Evolutionary conservation across 2,329 filamentous ascomycete genomes (phyloP).

Genomic region (Geosmithia putterillii): DNA sequence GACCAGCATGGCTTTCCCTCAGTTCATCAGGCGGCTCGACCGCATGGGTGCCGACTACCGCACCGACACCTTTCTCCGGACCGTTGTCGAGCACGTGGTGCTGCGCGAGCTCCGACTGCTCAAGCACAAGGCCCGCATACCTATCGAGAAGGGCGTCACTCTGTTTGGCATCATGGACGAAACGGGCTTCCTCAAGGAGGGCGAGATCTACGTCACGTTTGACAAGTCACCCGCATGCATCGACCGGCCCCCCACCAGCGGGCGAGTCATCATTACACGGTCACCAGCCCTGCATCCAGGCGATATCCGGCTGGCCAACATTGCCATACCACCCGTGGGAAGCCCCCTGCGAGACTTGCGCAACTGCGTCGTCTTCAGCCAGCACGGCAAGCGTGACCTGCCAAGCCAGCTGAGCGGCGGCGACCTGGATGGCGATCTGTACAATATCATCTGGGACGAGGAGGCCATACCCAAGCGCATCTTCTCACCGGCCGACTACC

Average conservation of each 20-base stretch:
- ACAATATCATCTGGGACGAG: conserved; percentile 65
- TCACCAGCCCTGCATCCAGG: conserved; percentile 73
- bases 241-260: conserved; percentile 13
- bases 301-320: conserved; percentile 57
- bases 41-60: conserved; percentile 51
- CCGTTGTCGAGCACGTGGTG: conserved; percentile 56
- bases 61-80: conserved; percentile 56
- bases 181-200: conserved; percentile 52
- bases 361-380: conserved; percentile 73
- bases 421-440: conserved; percentile 75
- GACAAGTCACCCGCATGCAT: conserved; percentile 19
- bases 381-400: conserved; percentile 57
- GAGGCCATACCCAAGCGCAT: conserved; percentile 27
- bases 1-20: conserved; percentile 44
- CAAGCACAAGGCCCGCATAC: conserved; percentile 70
- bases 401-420: conserved; percentile 71
- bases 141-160: conserved; percentile 56
- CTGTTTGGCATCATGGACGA: conserved; percentile 80
- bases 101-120: conserved; percentile 60
- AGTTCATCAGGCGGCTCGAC: conserved; percentile 47
- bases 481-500: conserved; percentile 58
- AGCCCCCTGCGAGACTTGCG: conserved; percentile 50
- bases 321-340: conserved; percentile 43
- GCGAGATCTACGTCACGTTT: conserved; percentile 55
- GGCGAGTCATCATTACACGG: conserved; percentile 55